Conservation (phyloP, 2,329 filamentous ascomycete genomes). For the Pleomassaria siparia region DNA sequence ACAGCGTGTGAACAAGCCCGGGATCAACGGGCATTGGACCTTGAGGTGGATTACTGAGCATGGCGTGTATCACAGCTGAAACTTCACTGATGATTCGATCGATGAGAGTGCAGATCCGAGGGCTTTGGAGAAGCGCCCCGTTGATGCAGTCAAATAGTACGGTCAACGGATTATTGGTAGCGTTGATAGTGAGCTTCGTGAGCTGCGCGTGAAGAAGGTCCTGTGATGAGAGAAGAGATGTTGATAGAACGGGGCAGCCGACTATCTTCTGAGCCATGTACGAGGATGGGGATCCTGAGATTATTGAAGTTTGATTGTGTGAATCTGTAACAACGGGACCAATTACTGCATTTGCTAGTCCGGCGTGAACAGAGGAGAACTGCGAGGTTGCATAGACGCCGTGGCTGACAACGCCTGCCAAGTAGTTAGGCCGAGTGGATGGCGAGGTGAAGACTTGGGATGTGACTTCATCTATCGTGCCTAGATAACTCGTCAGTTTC, state of each 20-base stretch:
- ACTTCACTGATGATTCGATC: slow-evolving; percentile 3
- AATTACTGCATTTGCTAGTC: slow-evolving; percentile 57
- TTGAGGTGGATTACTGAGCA: slow-evolving; percentile 50
- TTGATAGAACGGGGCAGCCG: slow-evolving; percentile 32
- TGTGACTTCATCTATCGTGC: slow-evolving; percentile 73
- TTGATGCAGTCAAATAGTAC: slow-evolving; percentile 73
- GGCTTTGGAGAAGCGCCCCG: slow-evolving; percentile 53
- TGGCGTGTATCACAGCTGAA: slow-evolving; percentile 53
- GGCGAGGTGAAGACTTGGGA: slow-evolving; percentile 65
- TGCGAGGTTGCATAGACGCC: slow-evolving; percentile 49
- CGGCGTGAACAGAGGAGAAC: slow-evolving; percentile 59
- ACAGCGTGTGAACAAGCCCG: slow-evolving; percentile 50
- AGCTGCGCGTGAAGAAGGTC: slow-evolving; percentile 70
- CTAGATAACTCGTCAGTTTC: slow-evolving; percentile 49
- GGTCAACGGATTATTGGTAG: slow-evolving; percentile 75
- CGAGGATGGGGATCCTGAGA: not conserved
- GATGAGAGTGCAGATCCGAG: not conserved
- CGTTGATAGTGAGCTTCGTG: slow-evolving; percentile 69
- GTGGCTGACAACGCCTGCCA: slow-evolving; percentile 66
- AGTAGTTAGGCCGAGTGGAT: slow-evolving; percentile 66
- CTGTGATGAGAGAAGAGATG: slow-evolving; percentile 55
- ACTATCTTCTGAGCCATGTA: slow-evolving; percentile 52
- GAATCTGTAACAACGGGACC: slow-evolving; percentile 43
- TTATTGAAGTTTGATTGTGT: not conserved
- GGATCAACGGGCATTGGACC: slow-evolving; percentile 58